These are phyloP conservation scores for Mucor mucedo DNA, from an alignment of 371 early-diverging fungal species.

Conservation along the genomic window DNA sequence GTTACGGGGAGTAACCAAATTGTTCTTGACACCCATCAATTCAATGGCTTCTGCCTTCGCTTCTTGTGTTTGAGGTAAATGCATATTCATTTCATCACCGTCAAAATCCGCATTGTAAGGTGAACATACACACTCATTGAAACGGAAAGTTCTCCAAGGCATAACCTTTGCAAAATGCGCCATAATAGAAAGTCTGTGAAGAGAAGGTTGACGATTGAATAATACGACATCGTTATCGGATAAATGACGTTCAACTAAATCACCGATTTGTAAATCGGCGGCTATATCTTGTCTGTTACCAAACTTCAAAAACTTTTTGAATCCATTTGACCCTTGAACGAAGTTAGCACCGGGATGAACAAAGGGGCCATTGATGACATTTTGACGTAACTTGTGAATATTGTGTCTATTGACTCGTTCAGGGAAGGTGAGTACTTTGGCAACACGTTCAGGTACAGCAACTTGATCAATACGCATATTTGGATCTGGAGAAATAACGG, in stretches of 20 bases:
- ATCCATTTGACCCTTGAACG: conserved; percentile 59
- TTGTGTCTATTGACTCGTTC: conserved; percentile 94
- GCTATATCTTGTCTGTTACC: conserved; percentile 77
- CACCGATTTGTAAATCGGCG: conserved; percentile 84
- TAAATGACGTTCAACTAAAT: conserved; percentile 98
- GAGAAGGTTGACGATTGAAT: conserved; percentile 99
- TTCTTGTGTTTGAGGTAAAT: conserved; percentile 99
- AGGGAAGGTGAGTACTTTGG: conserved; percentile 96
- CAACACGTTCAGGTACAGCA: conserved; percentile 97
- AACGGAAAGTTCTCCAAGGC: conserved; percentile 98
- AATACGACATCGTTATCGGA: conserved; percentile 97
- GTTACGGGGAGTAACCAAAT: conserved; percentile 94
- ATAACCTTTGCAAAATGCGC: conserved; percentile 96
- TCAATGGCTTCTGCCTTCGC: conserved; percentile 97
- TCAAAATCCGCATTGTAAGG: conserved; percentile 99
- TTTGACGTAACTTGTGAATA: conserved; percentile 78
- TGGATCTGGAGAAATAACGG: conserved; percentile 99
- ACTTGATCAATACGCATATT: conserved; percentile 99
- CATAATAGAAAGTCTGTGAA: conserved; percentile 99
- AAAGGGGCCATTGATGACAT: conserved; percentile 91
- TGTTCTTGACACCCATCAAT: conserved; percentile 98
- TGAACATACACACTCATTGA: conserved; percentile 99
- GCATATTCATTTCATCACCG: conserved; percentile 99
- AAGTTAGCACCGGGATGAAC: conserved; percentile 98
- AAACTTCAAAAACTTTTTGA: conserved; percentile 76